Conservation (phyloP, 139 green algal species). For the Chlamydomonas eustigma region DNA sequence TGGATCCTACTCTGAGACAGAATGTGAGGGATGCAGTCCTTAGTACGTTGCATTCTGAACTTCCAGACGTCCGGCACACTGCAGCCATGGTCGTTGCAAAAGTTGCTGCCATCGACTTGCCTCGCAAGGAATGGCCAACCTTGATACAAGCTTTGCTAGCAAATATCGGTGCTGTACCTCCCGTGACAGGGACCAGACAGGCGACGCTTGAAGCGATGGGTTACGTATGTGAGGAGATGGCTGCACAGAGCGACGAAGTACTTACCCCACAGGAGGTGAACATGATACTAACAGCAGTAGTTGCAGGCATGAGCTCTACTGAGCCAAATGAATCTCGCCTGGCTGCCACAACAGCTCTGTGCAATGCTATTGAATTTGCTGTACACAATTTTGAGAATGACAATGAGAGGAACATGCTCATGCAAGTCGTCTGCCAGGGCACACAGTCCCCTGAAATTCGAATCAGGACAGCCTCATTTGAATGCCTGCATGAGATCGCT, state of each 20-base stretch:
- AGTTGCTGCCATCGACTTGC: slow-evolving; percentile 91
- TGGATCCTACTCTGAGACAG: slow-evolving; percentile 58
- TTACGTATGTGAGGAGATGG: slow-evolving; percentile 95
- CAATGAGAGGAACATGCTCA: slow-evolving; percentile 93
- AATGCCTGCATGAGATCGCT: slow-evolving; percentile 90
- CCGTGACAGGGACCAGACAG: slow-evolving; percentile 46
- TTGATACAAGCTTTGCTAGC: slow-evolving; percentile 71
- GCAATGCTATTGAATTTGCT: slow-evolving; percentile 94
- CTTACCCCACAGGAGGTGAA: slow-evolving; percentile 87
- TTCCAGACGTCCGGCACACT: slow-evolving; percentile 60
- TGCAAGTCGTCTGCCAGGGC: slow-evolving; percentile 88
- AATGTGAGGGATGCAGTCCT: slow-evolving; percentile 80
- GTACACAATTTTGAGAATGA: slow-evolving; percentile 92
- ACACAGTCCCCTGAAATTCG: slow-evolving; percentile 59
- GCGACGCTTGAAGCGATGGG: slow-evolving; percentile 87
- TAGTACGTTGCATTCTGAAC: slow-evolving; percentile 59
- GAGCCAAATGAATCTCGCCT: slow-evolving; percentile 81
- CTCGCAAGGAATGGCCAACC: slow-evolving; percentile 73
- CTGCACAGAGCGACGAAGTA: slow-evolving; percentile 65
- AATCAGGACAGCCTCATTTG: slow-evolving; percentile 81
- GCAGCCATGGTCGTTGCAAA: slow-evolving; percentile 90
- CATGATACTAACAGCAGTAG: slow-evolving; percentile 91
- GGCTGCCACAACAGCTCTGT: slow-evolving; percentile 84
- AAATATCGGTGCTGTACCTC: slow-evolving; percentile 56
- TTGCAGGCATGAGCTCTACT: slow-evolving; percentile 81